Evolutionary conservation across 1,284 basidiomycete species (phyloP), one percentile per base, ranked within the genome.

Genomic region (Puccinia triticina): DNA sequence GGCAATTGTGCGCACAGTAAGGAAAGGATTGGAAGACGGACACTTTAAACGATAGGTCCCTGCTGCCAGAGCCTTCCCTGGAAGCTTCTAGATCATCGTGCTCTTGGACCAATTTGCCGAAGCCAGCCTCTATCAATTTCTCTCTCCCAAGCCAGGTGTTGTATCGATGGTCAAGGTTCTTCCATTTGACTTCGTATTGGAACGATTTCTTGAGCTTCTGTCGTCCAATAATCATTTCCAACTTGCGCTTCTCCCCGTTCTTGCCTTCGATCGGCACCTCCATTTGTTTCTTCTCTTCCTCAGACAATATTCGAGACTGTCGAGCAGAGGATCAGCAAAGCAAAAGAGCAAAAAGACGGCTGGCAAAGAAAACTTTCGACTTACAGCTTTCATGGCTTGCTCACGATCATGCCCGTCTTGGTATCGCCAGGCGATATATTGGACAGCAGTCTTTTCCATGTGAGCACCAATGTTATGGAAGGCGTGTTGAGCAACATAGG

Each of bases 361-460:
- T 21, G 48, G 23, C 21, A n/a, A 11, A 12, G 50, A n/a, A 53
- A 11, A 64, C 37, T 21, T 57, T 55, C 50, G 16, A 82, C 81
- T 82, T 55, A 82, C 81, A n/a, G 91, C 91, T 88, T 98, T 98
- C 88, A 97, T 95, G 84, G 97, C 88, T 83, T 98, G 89, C 88
- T 99, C 90, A 92, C 96, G 93, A 90, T 99, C 96, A 88, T 97
- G 94, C 72, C 96, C 97, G 88, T 98, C 96, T 88, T 98, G 96
- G 91, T 96, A 99, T 86, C 96, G 93, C 96, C 96, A 99, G 88
- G 96, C 94, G 85, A 98, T 97, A 87, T 98, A 98, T 83, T 93
- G 92, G 83, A 96, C 94, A 29, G 95, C 94, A 12, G 95, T 96
- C 89, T 97, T 96, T 88, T 96, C 94, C 69, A 97, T 88, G 89